Evolutionary conservation across 176 grass and related monocot species (phyloP).

Genomic region (Oryza nivara): DNA sequence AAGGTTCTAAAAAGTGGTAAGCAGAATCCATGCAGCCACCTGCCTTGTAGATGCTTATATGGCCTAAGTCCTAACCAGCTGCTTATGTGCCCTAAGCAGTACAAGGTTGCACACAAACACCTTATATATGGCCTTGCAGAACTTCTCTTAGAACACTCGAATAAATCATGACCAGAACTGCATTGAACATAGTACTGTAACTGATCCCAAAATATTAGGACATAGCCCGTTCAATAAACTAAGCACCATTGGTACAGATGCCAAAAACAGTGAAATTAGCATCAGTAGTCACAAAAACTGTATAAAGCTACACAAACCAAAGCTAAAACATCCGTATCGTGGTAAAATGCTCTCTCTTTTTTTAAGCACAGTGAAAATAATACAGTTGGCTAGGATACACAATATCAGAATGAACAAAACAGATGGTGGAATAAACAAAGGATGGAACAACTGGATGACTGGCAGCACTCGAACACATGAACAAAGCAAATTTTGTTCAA

Average conservation of each 20-base stretch:
- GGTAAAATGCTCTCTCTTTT: slow-evolving; percentile 25
- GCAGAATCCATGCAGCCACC: background rate
- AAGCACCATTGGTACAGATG: background rate
- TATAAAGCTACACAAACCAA: background rate
- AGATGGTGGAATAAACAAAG: slow-evolving; percentile 29
- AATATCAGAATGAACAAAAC: background rate
- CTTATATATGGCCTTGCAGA: background rate
- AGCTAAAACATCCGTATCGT: slow-evolving; percentile 4
- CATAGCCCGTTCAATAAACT: background rate
- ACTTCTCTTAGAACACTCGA: background rate
- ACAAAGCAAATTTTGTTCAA: slow-evolving; percentile 16
- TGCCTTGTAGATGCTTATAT: background rate
- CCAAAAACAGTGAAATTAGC: background rate
- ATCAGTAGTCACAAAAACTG: background rate
- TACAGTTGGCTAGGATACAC: slow-evolving; percentile 33
- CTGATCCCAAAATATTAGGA: background rate
- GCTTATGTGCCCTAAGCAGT: too few relatives aligned
- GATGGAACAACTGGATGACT: slow-evolving; percentile 24
- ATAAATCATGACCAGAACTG: background rate
- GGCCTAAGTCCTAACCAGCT: too few relatives aligned
- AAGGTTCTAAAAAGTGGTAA: background rate
- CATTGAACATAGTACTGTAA: background rate
- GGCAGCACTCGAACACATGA: slow-evolving; percentile 34
- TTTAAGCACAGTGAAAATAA: slow-evolving; percentile 8
- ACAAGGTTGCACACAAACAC: too few relatives aligned